phyloP scores from a whole-genome alignment of 768 basidiomycete species.

The Zangia roseola region DNA sequence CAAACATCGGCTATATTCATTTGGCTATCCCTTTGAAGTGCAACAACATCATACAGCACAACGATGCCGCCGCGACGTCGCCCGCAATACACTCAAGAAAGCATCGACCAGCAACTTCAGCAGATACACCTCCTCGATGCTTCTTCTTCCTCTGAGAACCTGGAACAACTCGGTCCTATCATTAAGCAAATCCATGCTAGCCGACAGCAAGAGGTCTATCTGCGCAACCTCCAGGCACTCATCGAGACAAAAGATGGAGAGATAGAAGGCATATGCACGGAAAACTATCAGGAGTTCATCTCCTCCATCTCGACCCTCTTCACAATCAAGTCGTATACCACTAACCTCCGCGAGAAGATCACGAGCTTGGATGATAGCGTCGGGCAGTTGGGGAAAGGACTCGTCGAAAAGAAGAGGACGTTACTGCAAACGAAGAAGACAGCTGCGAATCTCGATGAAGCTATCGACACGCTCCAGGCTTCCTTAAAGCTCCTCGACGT shows the following conservation, averaged over 20 bases:
- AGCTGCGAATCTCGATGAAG: constrained; percentile 92
- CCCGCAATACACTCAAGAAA: constrained; percentile 75
- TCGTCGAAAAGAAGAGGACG: constrained; percentile 92
- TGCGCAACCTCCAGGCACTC: constrained; percentile 81
- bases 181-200: constrained; percentile 91
- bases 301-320: constrained; percentile 95
- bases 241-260: constrained; percentile 94
- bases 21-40: constrained; percentile 10
- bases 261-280: constrained; percentile 93
- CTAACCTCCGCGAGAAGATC: constrained; percentile 89
- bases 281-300: constrained; percentile 98
- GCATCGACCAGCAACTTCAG: constrained; percentile 86
- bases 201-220: constrained; percentile 85
- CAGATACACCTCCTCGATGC: constrained; percentile 88
- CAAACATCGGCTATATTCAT: too few species aligned
- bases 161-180: constrained; percentile 92
- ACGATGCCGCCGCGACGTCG: constrained; percentile 74
- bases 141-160: constrained; percentile 87
- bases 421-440: constrained; percentile 90
- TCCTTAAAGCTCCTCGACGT: constrained; percentile 91
- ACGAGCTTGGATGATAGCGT: constrained; percentile 86
- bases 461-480: constrained; percentile 92
- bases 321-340: constrained; percentile 94
- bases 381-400: constrained; percentile 78
- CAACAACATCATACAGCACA: constrained; percentile 4